Percentiles rank a stretch among this genome's conserved stretches.
Evolutionary conservation across 495 filamentous ascomycete species (phyloP).

Genomic region (Cudoniella acicularis): DNA sequence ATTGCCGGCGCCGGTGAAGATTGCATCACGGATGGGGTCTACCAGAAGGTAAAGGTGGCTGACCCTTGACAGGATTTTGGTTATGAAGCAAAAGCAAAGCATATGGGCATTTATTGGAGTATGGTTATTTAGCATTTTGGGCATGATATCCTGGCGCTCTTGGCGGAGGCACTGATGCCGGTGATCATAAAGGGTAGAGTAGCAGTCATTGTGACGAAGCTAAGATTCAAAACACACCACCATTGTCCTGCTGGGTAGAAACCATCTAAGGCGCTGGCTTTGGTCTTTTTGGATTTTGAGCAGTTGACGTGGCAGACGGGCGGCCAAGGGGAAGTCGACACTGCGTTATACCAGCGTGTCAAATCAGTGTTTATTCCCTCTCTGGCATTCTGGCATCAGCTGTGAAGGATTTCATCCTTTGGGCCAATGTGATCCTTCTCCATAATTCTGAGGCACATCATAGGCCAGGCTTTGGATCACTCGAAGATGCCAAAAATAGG

Average conservation of each 20-base stretch:
- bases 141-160: not conserved
- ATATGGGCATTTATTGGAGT: conserved; percentile 12
- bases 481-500: not conserved
- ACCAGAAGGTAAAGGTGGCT: conserved; percentile 15
- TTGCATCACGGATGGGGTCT: conserved; percentile 21
- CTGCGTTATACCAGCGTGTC: too few species aligned
- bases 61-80: not conserved
- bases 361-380: too few species aligned
- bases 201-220: not conserved
- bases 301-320: not conserved
- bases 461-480: not conserved
- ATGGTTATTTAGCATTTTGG: not conserved
- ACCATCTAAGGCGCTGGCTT: not conserved
- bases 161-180: too few species aligned
- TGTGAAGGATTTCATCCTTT: not conserved
- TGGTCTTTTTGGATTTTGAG: not conserved
- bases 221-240: too few species aligned
- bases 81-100: conserved; percentile 11
- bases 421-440: not conserved
- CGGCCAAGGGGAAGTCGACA: too few species aligned
- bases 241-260: not conserved
- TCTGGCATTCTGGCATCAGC: too few species aligned
- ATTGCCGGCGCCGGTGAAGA: conserved; percentile 25
- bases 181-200: too few species aligned
- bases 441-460: not conserved